Evolutionary conservation across 2,329 filamentous ascomycete genomes (phyloP), one percentile per base, ranked within the genome.

Genomic region (Claviceps sorghi): DNA sequence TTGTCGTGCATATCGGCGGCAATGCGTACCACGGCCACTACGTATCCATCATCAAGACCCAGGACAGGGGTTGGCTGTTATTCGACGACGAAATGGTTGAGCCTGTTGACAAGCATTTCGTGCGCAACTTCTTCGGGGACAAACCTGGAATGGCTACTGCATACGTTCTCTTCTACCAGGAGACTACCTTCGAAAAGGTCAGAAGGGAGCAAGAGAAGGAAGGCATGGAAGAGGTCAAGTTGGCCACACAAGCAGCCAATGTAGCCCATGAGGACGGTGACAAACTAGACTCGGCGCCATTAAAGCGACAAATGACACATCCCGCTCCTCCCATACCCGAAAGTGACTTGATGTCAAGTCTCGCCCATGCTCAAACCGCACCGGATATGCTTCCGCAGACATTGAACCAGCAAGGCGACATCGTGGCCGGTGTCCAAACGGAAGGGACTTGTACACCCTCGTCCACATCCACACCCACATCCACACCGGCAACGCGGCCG

Each of bases 61-160:
- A 94, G 62, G 93, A 97, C 64, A 82, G 88, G 51, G 93, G 93
- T 30, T 98, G 93, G 93, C 72, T 98, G 43, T 72, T 98, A 6
- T 98, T 98, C 60, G 93, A 98, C 60, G 93, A 98, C 62, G 93
- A 98, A 69, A 89, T 97, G 81, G 93, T 98, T 4, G 93, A 98
- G 66, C 93, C 93, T 0, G 93, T 98, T 5, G 89, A 96, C 67
- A 96, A 96, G 68, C 84, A 86, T 64, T 98, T 94, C 63, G 93
- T 98, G 40, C 81, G 85, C 58, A 96, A 95, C 65, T 98, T 98
- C 69, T 98, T 98, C 61, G 93, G 93, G 17, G 93, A 96, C 64
- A 88, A 86, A 62, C 84, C 85, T 0, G 89, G 88, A 3, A 80
- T 94, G 66, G 93, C 93, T 10, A 96, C 90, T 61, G 93, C 93